A percentile compares a stretch with the other conserved stretches of the same genome.
phyloP scores from a whole-genome alignment of 768 basidiomycete species.

The Kwoniella europaea region DNA sequence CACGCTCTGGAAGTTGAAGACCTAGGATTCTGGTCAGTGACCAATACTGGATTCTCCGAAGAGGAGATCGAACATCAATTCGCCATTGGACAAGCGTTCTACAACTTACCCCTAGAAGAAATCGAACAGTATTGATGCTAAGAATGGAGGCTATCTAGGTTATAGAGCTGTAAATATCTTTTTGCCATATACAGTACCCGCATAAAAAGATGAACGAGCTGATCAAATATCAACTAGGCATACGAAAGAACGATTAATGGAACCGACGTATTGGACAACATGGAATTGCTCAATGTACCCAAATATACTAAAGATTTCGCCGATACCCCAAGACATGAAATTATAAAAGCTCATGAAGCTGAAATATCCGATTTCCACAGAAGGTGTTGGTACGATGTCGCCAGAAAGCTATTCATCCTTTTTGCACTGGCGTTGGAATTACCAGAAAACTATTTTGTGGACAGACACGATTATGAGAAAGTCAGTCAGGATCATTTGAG shows the following conservation, averaged over 20 bases:
- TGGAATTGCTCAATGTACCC: constrained; percentile 60
- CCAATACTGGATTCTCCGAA: constrained; percentile 60
- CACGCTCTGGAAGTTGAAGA: constrained; percentile 34
- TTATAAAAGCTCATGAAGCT: constrained; percentile 52
- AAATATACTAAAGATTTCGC: constrained; percentile 57
- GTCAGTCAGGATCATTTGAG: constrained; percentile 61
- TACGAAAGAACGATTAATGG: constrained; percentile 55
- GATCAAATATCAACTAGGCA: constrained; percentile 8
- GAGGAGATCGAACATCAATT: constrained; percentile 59
- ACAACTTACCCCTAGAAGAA: constrained; percentile 57
- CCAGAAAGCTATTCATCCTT: constrained; percentile 54
- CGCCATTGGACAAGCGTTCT: constrained; percentile 59
- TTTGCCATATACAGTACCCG: not conserved
- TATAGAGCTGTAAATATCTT: constrained; percentile 56
- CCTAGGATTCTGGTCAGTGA: constrained; percentile 49
- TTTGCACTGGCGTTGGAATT: constrained; percentile 48
- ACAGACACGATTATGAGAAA: constrained; percentile 46
- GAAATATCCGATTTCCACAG: constrained; percentile 56
- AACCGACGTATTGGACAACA: constrained; percentile 59
- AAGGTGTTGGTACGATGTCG: constrained; percentile 56
- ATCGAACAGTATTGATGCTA: constrained; percentile 55
- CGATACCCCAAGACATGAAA: constrained; percentile 35
- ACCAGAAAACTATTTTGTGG: constrained; percentile 46
- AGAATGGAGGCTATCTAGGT: constrained; percentile 59
- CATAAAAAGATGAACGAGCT: too few relatives aligned